Evolutionary conservation across 2,329 filamentous ascomycete species (phyloP).

Genomic region (Myriosclerotinia scirpicola): DNA sequence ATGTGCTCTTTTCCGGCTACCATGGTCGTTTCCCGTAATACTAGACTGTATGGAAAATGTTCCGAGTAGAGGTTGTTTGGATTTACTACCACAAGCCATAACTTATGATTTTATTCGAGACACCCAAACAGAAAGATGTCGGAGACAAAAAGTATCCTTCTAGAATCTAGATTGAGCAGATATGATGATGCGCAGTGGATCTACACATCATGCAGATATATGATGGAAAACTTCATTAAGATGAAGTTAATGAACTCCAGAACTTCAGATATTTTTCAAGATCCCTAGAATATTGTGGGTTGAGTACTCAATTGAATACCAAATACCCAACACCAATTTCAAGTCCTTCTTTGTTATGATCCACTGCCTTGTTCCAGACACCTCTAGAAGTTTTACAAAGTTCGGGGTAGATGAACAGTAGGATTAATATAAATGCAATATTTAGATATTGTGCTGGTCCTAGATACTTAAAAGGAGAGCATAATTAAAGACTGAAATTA

Average conservation of each 20-base stretch:
- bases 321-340: background rate
- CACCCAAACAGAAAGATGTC: background rate
- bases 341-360: background rate
- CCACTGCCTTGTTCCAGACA: background rate
- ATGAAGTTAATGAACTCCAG: too few relatives aligned
- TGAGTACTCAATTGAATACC: background rate
- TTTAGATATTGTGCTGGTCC: background rate
- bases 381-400: background rate
- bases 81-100: background rate
- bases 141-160: background rate
- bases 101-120: background rate
- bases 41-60: background rate
- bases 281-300: background rate
- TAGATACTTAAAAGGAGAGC: background rate
- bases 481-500: background rate
- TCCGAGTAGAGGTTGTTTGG: background rate
- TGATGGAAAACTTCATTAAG: background rate
- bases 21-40: background rate
- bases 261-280: too few relatives aligned
- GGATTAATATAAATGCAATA: slow-evolving; percentile 5
- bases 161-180: background rate
- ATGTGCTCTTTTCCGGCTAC: background rate
- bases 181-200: background rate
- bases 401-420: slow-evolving; percentile 8
- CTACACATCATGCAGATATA: background rate